These are phyloP conservation scores for Filobasidium wieringae DNA, from an alignment of 768 basidiomycete genomes.

Conservation along the genomic window DNA sequence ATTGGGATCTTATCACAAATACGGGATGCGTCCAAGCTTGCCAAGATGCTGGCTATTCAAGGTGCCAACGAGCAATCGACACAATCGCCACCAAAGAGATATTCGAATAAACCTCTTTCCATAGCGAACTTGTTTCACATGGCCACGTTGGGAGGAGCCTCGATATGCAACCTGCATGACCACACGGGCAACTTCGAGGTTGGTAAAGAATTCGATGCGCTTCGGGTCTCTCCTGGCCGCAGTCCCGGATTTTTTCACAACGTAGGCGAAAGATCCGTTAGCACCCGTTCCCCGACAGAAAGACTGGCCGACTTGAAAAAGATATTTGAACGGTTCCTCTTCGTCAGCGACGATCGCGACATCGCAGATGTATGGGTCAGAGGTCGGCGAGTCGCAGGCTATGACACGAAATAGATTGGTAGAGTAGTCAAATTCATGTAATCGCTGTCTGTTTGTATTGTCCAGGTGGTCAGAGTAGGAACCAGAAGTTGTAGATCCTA, in stretches of 20 bases:
- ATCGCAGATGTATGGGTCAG: conserved; percentile 64
- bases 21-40: conserved; percentile 56
- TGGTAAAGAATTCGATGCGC: conserved; percentile 84
- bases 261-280: conserved; percentile 8
- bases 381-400: conserved; percentile 64
- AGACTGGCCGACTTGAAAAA: conserved; percentile 42
- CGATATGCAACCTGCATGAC: conserved; percentile 59
- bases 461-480: no score
- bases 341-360: conserved; percentile 66
- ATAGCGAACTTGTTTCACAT: conserved; percentile 71
- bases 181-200: conserved; percentile 62
- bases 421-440: no score
- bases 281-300: conserved; percentile 24
- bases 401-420: background rate
- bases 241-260: conserved; percentile 28
- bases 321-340: conserved; percentile 71
- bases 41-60: conserved; percentile 60
- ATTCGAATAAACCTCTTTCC: conserved; percentile 47
- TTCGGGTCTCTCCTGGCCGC: conserved; percentile 52
- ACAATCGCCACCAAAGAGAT: conserved; percentile 6
- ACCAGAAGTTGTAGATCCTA: no score
- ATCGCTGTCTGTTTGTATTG: no score
- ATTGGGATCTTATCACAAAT: conserved; percentile 62
- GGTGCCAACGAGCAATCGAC: conserved; percentile 9
- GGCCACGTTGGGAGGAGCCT: conserved; percentile 82